Evolutionary conservation across 75 land plant species (phyloP).

Genomic region (Cryptomeria japonica): DNA sequence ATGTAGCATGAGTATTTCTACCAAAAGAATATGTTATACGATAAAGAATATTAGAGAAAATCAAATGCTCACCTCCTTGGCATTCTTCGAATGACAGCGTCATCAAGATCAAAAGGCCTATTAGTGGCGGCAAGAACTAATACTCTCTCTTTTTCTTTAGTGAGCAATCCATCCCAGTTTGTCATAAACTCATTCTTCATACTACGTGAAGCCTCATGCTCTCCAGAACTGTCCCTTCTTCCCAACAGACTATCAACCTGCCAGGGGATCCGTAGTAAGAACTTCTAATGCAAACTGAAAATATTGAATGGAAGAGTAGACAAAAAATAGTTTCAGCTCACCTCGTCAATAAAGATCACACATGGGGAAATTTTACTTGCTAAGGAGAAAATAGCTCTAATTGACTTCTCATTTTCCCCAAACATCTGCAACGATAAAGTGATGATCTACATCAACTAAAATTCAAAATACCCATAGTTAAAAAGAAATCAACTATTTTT

Average conservation of each 20-base stretch:
- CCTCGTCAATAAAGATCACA: slow-evolving; percentile 91
- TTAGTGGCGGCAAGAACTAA: slow-evolving; percentile 33
- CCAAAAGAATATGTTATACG: no score
- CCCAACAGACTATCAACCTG: slow-evolving; percentile 30
- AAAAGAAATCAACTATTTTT: not conserved
- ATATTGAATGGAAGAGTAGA: not conserved
- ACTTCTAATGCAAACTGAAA: not conserved
- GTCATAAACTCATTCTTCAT: slow-evolving; percentile 40
- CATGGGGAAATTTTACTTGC: slow-evolving; percentile 92
- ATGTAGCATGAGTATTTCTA: no score
- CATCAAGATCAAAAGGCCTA: slow-evolving; percentile 36
- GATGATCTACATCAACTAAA: not conserved
- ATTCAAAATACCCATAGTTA: not conserved
- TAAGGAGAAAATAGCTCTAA: slow-evolving; percentile 79
- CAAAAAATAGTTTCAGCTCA: slow-evolving; percentile 8
- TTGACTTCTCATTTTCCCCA: slow-evolving; percentile 90
- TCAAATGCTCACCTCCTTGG: slow-evolving; percentile 17
- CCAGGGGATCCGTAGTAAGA: not conserved
- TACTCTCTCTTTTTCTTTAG: slow-evolving; percentile 30
- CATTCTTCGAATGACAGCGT: slow-evolving; percentile 30
- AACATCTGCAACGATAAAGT: slow-evolving; percentile 55
- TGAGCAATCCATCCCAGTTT: slow-evolving; percentile 30
- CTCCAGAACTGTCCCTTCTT: slow-evolving; percentile 12
- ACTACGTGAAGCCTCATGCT: slow-evolving; percentile 21
- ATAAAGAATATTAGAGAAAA: not conserved